Evolutionary conservation across 768 basidiomycete genomes (phyloP).

Genomic region (Pholiota microspora): DNA sequence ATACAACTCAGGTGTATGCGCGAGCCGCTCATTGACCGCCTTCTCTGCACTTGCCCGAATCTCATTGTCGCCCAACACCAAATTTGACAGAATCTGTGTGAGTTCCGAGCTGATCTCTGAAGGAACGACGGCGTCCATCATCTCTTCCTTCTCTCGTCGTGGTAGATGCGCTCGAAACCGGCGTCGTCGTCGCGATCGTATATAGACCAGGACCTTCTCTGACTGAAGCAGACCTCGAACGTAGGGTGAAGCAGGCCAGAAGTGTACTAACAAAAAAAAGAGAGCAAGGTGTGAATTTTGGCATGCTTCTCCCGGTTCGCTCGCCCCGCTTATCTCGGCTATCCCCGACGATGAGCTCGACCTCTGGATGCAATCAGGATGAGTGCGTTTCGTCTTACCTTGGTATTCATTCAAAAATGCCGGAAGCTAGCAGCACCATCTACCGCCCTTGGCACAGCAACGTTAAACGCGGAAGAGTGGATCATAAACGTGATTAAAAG

Average conservation of each 20-base stretch:
- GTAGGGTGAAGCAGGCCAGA: neutral
- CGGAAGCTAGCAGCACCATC: too few species aligned
- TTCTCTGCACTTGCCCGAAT: constrained; percentile 78
- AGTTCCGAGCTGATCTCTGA: constrained; percentile 74
- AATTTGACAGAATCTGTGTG: constrained; percentile 82
- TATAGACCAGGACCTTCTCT: too few species aligned
- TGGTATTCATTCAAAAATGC: neutral
- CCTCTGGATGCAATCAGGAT: too few species aligned
- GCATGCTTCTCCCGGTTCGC: neutral
- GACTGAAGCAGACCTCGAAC: too few species aligned
- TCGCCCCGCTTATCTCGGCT: constrained; percentile 11
- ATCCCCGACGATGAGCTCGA: constrained; percentile 3
- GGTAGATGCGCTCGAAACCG: neutral
- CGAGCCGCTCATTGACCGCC: constrained; percentile 77
- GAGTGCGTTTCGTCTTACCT: too few species aligned
- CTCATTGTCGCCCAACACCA: constrained; percentile 81
- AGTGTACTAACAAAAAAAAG: constrained; percentile 1
- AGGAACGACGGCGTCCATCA: constrained; percentile 52
- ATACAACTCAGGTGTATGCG: constrained; percentile 76
- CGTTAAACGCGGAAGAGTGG: too few species aligned
- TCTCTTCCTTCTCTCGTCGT: neutral
- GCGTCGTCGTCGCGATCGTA: neutral
- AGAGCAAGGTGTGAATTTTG: constrained; percentile 1
- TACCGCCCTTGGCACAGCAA: too few species aligned
- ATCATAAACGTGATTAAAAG: too few species aligned